phyloP scores from a whole-genome alignment of 2,329 filamentous ascomycete genomes.

The Xylaria sp. region DNA sequence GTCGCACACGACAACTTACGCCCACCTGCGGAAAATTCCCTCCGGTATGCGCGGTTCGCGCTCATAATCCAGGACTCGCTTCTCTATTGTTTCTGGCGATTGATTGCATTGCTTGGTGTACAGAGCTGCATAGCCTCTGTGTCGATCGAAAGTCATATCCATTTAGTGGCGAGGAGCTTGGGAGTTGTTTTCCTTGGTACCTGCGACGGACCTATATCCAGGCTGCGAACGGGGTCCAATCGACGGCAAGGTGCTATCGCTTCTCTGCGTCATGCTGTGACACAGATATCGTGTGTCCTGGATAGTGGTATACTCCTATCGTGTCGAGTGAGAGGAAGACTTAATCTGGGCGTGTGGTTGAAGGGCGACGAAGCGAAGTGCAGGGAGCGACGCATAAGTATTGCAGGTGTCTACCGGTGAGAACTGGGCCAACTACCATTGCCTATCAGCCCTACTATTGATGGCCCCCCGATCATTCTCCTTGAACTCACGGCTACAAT shows the following conservation, averaged over 20 bases:
- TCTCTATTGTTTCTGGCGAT: neutral
- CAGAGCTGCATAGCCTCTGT: neutral
- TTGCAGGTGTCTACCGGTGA: neutral
- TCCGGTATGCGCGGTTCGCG: too few species aligned
- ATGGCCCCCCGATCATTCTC: neutral
- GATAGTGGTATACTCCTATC: neutral
- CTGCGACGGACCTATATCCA: neutral
- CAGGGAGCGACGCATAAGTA: neutral
- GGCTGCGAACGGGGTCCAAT: neutral
- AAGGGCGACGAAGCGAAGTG: neutral
- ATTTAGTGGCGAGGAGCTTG: neutral
- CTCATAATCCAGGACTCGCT: neutral
- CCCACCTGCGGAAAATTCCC: too few species aligned
- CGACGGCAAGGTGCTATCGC: neutral
- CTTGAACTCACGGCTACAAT: neutral
- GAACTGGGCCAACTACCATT: neutral
- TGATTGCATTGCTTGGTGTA: neutral
- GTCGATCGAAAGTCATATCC: neutral
- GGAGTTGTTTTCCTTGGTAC: neutral
- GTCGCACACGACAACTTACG: too few species aligned
- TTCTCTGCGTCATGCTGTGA: neutral
- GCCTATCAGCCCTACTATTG: neutral
- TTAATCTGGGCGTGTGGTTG: neutral
- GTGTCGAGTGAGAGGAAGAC: too few species aligned
- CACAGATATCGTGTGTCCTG: neutral